A percentile compares a stretch with the other conserved stretches of the same genome.
phyloP scores from a whole-genome alignment of 2,329 filamentous ascomycete genomes.

The Neonectria coccinea region DNA sequence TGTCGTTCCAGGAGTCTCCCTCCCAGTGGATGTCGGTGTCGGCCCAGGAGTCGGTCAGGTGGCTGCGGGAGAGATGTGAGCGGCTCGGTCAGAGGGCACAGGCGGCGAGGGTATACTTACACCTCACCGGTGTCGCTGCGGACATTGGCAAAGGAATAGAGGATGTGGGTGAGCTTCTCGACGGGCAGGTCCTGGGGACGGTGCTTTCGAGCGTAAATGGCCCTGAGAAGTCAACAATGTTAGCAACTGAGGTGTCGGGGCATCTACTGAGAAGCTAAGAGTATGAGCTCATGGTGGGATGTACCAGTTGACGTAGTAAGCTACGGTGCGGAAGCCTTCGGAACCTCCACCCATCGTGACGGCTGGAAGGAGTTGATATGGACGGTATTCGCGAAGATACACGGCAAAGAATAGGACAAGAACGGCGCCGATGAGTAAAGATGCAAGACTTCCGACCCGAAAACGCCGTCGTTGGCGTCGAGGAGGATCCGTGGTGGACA shows the following conservation, averaged over 20 bases:
- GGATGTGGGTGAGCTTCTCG: slow-evolving; percentile 85
- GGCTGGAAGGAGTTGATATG: slow-evolving; percentile 5
- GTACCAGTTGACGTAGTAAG: slow-evolving; percentile 79
- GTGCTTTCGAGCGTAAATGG: slow-evolving; percentile 88
- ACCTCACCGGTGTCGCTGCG: slow-evolving; percentile 84
- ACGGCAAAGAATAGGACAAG: slow-evolving; percentile 31
- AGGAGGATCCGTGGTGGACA: slow-evolving; percentile 34
- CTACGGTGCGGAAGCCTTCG: slow-evolving; percentile 72
- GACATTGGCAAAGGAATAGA: slow-evolving; percentile 93
- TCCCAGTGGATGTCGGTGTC: slow-evolving; percentile 81
- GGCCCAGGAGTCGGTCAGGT: slow-evolving; percentile 72
- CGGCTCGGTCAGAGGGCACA: slow-evolving; percentile 7
- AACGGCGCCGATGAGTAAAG: slow-evolving; percentile 16
- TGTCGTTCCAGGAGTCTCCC: slow-evolving; percentile 76
- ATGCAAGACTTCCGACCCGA: slow-evolving; percentile 17
- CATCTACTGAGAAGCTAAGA: slow-evolving; percentile 5
- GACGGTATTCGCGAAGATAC: slow-evolving; percentile 25
- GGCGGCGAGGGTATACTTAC: slow-evolving; percentile 50
- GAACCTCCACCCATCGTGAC: slow-evolving; percentile 58
- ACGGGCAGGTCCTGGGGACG: slow-evolving; percentile 86
- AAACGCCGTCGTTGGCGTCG: slow-evolving; percentile 24
- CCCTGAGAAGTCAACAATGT: slow-evolving; percentile 58
- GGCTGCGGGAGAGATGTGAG: slow-evolving; percentile 43
- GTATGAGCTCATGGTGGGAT: background rate
- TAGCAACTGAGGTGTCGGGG: slow-evolving; percentile 19